Percentiles rank a stretch among this genome's conserved stretches.
Evolutionary conservation across 2,329 filamentous ascomycete species (phyloP).

Genomic region (Paecilomyces fulvus): DNA sequence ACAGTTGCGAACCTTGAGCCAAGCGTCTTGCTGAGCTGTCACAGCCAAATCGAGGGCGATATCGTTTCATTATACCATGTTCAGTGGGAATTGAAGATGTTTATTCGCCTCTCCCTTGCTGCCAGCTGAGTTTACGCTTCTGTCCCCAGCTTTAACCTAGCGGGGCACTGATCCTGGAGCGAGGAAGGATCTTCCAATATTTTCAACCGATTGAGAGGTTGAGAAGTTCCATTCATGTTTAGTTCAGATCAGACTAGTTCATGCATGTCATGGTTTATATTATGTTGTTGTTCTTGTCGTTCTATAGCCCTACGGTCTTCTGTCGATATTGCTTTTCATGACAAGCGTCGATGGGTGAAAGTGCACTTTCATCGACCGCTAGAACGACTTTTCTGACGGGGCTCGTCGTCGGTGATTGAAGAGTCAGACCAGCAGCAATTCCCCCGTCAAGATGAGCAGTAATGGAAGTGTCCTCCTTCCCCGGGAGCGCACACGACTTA

Average conservation of each 20-base stretch:
- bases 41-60: background rate
- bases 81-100: slow-evolving; percentile 1
- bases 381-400: background rate
- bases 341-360: background rate
- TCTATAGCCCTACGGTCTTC: background rate
- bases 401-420: background rate
- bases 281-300: background rate
- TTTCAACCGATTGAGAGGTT: background rate
- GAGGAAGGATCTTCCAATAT: background rate
- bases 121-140: slow-evolving; percentile 2
- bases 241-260: background rate
- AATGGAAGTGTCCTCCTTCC: slow-evolving; percentile 11
- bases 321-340: background rate
- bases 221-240: background rate
- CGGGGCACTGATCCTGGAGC: background rate
- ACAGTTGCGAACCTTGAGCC: background rate
- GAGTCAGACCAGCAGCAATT: background rate
- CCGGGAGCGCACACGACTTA: slow-evolving; percentile 9
- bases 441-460: slow-evolving; percentile 2
- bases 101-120: slow-evolving; percentile 15
- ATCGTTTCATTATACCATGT: background rate
- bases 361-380: background rate
- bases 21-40: background rate
- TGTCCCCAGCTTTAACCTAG: background rate
- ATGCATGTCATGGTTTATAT: background rate